Base-by-base conservation (phyloP, 805 yeast genomes). In the Isabelozyma heimii region DNA sequence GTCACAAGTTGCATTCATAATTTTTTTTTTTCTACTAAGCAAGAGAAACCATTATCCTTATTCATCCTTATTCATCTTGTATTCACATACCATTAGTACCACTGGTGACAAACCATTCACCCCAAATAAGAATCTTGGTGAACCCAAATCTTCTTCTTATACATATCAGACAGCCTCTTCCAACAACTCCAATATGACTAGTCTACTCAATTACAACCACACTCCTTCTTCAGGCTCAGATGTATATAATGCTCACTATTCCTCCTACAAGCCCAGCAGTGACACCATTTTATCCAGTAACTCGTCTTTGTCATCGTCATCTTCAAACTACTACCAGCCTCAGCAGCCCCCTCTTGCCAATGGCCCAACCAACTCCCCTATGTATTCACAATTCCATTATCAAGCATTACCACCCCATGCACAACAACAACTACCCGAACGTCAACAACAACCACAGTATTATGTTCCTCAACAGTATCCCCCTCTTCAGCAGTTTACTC, bases 401-500 rank as follows among this genome's bases (percentile, higher is more conserved):
- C 35, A 30, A 30, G 3, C 35, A 30, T 30, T 30, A 30, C 30
- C 27, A 16, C 45, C 35, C 6, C 40, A 17, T 7, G 40, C 17
- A 16, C 45, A 35, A 35, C 45, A 35, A 35, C 45, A 44, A 16
- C 51, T 28, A 42, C 48, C 35, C 30, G 47, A 45, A 40, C 43
- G 26, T 15, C 47, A 37, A 8, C 47, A 37, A 8, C 47, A 37
- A 8, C 47, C 17, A 8, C 47, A 44, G 28, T 37, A 45, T 40
- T 42, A 42, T 24, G 16, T 37, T 15, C 49, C 35, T 9, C 48
- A 14, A 12, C 40, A 37, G 5, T 16, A 26, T 27, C 26, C 17
- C 15, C 39, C 37, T 33, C 35, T 35, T 15, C 17, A 43, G 27
- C 44, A 26, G 30, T 43, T 30, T 10, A 20, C 24, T 28, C 48